Conservation (phyloP, 495 filamentous ascomycete genomes). For the Penicillium canescens region DNA sequence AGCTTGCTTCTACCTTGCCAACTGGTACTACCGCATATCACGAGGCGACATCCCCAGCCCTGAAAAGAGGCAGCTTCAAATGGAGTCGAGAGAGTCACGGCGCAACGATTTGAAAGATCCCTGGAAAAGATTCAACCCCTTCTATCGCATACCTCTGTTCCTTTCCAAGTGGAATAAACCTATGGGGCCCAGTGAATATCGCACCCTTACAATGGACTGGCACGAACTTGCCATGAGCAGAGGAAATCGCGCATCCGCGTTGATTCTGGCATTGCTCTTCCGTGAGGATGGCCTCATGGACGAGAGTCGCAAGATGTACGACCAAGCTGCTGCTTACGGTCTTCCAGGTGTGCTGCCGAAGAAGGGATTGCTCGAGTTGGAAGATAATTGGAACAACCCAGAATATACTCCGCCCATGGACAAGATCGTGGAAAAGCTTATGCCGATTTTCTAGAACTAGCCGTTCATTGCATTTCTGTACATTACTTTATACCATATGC, state of each 20-base stretch:
- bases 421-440: slow-evolving; percentile 14
- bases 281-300: slow-evolving; percentile 19
- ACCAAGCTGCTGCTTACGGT: not conserved
- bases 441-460: too few relatives aligned
- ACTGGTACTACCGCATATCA: slow-evolving; percentile 39
- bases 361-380: slow-evolving; percentile 8
- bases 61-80: slow-evolving; percentile 12
- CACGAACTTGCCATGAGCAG: slow-evolving; percentile 21
- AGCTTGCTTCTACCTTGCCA: slow-evolving; percentile 37
- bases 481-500: not conserved
- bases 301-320: not conserved
- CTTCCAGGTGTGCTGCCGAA: not conserved
- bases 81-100: not conserved
- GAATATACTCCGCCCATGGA: slow-evolving; percentile 18
- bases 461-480: not conserved
- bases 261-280: slow-evolving; percentile 25
- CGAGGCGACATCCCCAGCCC: slow-evolving; percentile 25
- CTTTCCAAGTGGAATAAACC: slow-evolving; percentile 1
- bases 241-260: slow-evolving; percentile 6
- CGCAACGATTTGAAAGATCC: not conserved
- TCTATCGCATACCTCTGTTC: not conserved
- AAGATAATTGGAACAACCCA: slow-evolving; percentile 22
- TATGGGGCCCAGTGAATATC: slow-evolving; percentile 22
- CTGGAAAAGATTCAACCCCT: too few relatives aligned
- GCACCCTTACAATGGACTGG: slow-evolving; percentile 32